phyloP scores from a whole-genome alignment of 2,329 filamentous ascomycete genomes.

The Akanthomyces lecanii region DNA sequence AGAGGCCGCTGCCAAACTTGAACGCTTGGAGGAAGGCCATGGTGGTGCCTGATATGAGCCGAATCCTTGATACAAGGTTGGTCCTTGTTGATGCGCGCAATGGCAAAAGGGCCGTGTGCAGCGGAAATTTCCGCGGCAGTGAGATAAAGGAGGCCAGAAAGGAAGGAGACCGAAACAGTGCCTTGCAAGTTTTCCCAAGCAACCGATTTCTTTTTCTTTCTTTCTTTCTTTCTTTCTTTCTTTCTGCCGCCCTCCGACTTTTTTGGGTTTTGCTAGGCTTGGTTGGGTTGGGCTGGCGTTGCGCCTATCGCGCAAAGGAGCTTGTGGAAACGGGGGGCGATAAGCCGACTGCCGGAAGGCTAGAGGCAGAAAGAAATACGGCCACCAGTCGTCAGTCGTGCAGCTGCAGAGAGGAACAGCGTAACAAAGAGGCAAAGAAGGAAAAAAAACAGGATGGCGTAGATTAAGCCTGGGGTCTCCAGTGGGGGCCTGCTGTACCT shows the following conservation, averaged over 20 bases:
- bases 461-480: background rate
- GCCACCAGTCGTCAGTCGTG: no score
- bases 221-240: background rate
- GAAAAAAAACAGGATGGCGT: background rate
- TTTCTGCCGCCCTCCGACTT: no score
- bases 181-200: no score
- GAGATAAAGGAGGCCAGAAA: no score
- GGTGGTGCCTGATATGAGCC: background rate
- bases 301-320: background rate
- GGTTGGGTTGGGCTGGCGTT: background rate
- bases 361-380: background rate
- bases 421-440: background rate
- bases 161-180: no score
- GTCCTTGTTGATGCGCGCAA: background rate
- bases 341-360: no score
- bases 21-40: conserved; percentile 28
- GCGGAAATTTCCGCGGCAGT: no score
- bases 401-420: background rate
- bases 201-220: no score
- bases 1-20: conserved; percentile 39
- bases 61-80: background rate
- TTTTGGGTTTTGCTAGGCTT: background rate
- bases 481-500: background rate
- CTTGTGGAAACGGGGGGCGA: background rate
- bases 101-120: no score